These are phyloP conservation scores for Kodamaea kakaduensis DNA, from an alignment of 805 yeast species.

Conservation along the genomic window DNA sequence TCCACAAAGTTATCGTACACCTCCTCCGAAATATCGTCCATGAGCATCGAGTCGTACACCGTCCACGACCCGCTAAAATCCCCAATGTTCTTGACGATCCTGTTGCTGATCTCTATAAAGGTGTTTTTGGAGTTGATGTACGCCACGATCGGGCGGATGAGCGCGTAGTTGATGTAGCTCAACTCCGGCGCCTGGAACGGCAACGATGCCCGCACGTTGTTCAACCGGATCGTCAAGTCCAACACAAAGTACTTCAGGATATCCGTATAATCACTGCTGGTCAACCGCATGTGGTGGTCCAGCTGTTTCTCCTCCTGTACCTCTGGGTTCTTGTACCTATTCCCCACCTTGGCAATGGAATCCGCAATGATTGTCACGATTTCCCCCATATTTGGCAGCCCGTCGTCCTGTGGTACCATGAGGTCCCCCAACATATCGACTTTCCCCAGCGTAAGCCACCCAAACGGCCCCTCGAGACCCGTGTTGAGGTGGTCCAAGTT, in stretches of 20 bases:
- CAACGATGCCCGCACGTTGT: conserved; percentile 82
- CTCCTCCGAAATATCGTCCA: conserved; percentile 87
- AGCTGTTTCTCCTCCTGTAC: conserved; percentile 23
- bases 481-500: conserved; percentile 85
- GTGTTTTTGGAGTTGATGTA: conserved; percentile 90
- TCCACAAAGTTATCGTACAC: conserved; percentile 88
- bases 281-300: conserved; percentile 27
- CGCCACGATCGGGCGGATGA: conserved; percentile 91
- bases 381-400: conserved; percentile 45
- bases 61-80: conserved; percentile 99
- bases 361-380: conserved; percentile 47
- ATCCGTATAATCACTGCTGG: conserved; percentile 27
- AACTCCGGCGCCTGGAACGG: conserved; percentile 86
- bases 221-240: conserved; percentile 74
- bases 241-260: conserved; percentile 61
- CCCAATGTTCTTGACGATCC: conserved; percentile 67
- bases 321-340: conserved; percentile 36
- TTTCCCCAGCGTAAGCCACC: conserved; percentile 91
- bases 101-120: conserved; percentile 80
- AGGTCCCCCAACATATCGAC: conserved; percentile 94
- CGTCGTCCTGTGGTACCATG: conserved; percentile 65
- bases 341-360: conserved; percentile 47
- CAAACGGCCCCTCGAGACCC: conserved; percentile 91
- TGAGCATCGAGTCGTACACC: conserved; percentile 78
- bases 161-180: conserved; percentile 87